These are phyloP conservation scores for Coniochaeta sp. DNA, from an alignment of 2,329 filamentous ascomycete species.

Conservation along the genomic window DNA sequence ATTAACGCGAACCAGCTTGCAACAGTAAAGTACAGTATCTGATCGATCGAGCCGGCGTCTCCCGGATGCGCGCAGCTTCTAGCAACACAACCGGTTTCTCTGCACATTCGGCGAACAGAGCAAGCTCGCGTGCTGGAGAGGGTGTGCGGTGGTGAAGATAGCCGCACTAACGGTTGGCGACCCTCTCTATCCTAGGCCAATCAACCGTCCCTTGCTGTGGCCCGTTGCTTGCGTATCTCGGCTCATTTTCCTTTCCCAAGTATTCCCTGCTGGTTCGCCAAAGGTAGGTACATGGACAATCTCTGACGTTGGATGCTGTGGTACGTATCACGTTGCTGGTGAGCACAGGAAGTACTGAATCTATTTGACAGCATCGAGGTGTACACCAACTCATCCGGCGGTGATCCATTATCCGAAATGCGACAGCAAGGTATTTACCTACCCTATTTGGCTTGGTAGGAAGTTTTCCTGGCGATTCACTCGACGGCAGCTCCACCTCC, in stretches of 20 bases:
- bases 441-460: background rate
- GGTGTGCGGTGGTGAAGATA: background rate
- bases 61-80: background rate
- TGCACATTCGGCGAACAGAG: background rate
- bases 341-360: background rate
- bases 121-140: background rate
- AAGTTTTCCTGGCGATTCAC: background rate
- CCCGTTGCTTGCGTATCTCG: background rate
- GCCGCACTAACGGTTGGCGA: background rate
- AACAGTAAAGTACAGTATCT: background rate
- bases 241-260: background rate
- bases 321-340: background rate
- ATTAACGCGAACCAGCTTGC: background rate
- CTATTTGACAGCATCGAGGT: background rate
- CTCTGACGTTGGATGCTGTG: background rate
- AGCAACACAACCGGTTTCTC: background rate
- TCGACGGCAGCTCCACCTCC: background rate
- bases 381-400: background rate
- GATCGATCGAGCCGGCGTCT: background rate
- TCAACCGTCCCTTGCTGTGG: background rate
- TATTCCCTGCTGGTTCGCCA: background rate
- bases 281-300: background rate
- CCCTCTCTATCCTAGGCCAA: background rate
- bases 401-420: background rate
- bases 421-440: background rate